These are phyloP conservation scores for Suhomyces pyralidae DNA, from an alignment of 805 yeast genomes.

Conservation along the genomic window DNA sequence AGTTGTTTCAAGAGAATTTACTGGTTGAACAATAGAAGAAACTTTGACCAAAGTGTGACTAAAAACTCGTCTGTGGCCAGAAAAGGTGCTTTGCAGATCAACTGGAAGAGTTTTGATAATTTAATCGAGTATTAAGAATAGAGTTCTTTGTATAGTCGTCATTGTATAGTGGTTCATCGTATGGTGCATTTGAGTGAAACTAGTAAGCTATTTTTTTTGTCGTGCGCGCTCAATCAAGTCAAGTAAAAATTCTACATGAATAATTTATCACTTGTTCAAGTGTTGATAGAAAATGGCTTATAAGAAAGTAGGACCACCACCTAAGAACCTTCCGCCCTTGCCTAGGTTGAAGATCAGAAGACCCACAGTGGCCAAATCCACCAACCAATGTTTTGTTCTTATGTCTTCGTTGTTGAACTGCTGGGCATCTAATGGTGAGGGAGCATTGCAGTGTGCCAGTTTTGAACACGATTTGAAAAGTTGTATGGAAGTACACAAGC, in stretches of 20 bases:
- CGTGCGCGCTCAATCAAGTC: slow-evolving; percentile 6
- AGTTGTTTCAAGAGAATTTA: slow-evolving; percentile 29
- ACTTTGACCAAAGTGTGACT: not conserved
- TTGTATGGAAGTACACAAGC: slow-evolving; percentile 59
- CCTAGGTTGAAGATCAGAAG: slow-evolving; percentile 70
- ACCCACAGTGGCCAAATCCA: slow-evolving; percentile 53
- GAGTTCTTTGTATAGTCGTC: not conserved
- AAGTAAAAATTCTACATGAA: slow-evolving; percentile 1
- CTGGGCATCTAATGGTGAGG: slow-evolving; percentile 96
- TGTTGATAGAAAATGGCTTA: slow-evolving; percentile 31
- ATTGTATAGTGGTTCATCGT: too few species aligned
- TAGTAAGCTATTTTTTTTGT: not conserved
- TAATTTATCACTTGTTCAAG: not conserved
- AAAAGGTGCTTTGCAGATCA: slow-evolving; percentile 2
- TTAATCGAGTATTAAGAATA: slow-evolving; percentile 4
- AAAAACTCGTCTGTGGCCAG: slow-evolving; percentile 1
- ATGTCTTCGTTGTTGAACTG: slow-evolving; percentile 87
- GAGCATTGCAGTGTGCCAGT: slow-evolving; percentile 60
- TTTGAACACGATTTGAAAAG: slow-evolving; percentile 67
- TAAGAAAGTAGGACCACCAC: slow-evolving; percentile 41
- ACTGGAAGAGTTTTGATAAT: slow-evolving; percentile 8
- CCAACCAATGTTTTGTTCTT: slow-evolving; percentile 72
- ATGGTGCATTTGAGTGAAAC: too few species aligned
- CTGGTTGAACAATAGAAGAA: slow-evolving; percentile 21
- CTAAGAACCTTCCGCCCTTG: slow-evolving; percentile 59